phyloP scores from a whole-genome alignment of 148 eudicot species.

The Rhododendron mucronatum region DNA sequence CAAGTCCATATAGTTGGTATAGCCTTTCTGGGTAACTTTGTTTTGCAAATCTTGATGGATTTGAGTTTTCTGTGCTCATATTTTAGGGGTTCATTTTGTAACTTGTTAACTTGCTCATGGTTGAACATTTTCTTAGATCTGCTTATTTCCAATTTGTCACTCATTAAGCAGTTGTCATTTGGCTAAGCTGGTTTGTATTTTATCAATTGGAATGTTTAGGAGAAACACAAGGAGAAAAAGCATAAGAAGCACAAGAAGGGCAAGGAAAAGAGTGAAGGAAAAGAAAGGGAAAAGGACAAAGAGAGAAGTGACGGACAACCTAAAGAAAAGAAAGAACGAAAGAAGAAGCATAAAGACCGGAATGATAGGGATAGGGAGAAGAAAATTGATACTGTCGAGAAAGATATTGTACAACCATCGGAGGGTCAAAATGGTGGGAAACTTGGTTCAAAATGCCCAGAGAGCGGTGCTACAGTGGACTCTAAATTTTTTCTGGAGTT shows the following conservation, averaged over 20 bases:
- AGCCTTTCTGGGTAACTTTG: not conserved
- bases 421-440: conserved; percentile 27
- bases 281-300: conserved; percentile 26
- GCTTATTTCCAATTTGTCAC: not conserved
- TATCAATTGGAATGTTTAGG: conserved; percentile 15
- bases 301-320: conserved; percentile 17
- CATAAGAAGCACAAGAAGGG: conserved; percentile 28
- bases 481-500: conserved; percentile 30
- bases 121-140: not conserved
- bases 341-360: conserved; percentile 36
- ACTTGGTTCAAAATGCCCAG: conserved; percentile 27
- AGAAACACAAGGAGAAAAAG: conserved; percentile 30
- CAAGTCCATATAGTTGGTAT: not conserved
- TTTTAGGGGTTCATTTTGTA: not conserved
- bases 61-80: not conserved
- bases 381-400: conserved; percentile 21
- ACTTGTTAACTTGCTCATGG: not conserved
- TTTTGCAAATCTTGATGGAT: not conserved
- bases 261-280: conserved; percentile 32
- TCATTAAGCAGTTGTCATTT: not conserved
- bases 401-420: conserved; percentile 12
- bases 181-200: not conserved
- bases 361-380: conserved; percentile 32
- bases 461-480: conserved; percentile 11
- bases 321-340: conserved; percentile 28